Base-by-base conservation (phyloP, 768 basidiomycete species). In the Arthromyces matolae region DNA sequence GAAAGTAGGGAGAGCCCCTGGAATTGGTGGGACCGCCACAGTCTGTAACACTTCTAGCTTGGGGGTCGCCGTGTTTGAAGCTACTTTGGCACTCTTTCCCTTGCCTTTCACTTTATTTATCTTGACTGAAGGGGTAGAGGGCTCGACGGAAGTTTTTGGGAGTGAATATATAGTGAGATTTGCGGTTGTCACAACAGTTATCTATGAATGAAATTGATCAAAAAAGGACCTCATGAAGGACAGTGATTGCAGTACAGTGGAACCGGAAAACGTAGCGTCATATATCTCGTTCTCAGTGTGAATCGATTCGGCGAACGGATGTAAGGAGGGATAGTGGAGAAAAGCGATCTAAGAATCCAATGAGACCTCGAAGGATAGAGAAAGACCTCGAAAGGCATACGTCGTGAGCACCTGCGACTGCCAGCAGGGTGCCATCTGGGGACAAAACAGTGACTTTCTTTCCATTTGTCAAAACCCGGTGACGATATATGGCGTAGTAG, bases 371-470 rank as follows among this genome's bases (percentile, higher is more conserved):
- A 29, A 19, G 16, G 2, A 5, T 31, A n/a, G 36, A 27, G 52
- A 45, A 23, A 24, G 61, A 39, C 33, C 51, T 32, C 19, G 42
- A 27, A 63, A 10, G 32, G 57, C 76, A 53, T 59, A 93, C 89
- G 60, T 84, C 77, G 57, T 80, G 80, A 51, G 78, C 77, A 3
- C 92, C 91, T 19, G 83, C 90, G 28, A 84, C 79, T 4, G 81
- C 86, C 5, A 95, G 62, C 32, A 86, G 63, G 20, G 67, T 72
- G 19, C 78, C 76, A 55, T 84, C 75, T 5, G 83, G 83, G 32
- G 93, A 93, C 46, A 97, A 69, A 2, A 81, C 77, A 1, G 93
- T 93, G 19, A 93, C 84, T 83, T 90, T 94, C 94, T 96, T 62
- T 44, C n/a, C 31, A 25, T 40, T 20, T 34, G 41, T 56, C 45